Evolutionary conservation across 345 rosid species (phyloP).

Genomic region (Gossypium sturtianum): DNA sequence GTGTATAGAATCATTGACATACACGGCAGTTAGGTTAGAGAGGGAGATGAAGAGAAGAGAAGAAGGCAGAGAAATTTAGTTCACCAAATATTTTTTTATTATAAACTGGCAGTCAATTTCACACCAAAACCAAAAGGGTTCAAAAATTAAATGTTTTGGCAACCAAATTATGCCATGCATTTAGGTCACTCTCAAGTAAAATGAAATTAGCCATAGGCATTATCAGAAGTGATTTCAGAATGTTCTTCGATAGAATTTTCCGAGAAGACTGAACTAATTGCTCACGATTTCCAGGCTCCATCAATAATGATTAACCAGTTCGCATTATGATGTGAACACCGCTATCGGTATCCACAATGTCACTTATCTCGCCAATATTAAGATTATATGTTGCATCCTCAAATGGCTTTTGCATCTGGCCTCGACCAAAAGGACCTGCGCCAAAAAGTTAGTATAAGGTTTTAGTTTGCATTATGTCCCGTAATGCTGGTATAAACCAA

Average conservation of each 20-base stretch:
- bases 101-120: not conserved
- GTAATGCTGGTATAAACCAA: not conserved
- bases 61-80: not conserved
- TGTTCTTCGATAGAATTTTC: not conserved
- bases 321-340: constrained; percentile 90
- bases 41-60: not conserved
- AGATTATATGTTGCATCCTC: constrained; percentile 80
- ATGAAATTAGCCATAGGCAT: constrained; percentile 2
- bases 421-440: constrained; percentile 80
- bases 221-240: too few relatives aligned
- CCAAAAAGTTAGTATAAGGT: not conserved
- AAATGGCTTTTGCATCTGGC: constrained; percentile 98
- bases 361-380: constrained; percentile 85
- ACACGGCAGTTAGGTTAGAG: not conserved
- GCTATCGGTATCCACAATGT: constrained; percentile 89
- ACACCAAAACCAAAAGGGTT: not conserved
- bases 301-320: constrained; percentile 45
- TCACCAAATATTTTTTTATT: not conserved
- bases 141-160: not conserved
- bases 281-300: constrained; percentile 2
- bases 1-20: not conserved
- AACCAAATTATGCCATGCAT: not conserved
- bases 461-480: not conserved
- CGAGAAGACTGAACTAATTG: not conserved
- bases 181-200: not conserved